These are phyloP conservation scores for Yamadazyma phyllophila DNA, from an alignment of 805 yeast species.

Conservation along the genomic window DNA sequence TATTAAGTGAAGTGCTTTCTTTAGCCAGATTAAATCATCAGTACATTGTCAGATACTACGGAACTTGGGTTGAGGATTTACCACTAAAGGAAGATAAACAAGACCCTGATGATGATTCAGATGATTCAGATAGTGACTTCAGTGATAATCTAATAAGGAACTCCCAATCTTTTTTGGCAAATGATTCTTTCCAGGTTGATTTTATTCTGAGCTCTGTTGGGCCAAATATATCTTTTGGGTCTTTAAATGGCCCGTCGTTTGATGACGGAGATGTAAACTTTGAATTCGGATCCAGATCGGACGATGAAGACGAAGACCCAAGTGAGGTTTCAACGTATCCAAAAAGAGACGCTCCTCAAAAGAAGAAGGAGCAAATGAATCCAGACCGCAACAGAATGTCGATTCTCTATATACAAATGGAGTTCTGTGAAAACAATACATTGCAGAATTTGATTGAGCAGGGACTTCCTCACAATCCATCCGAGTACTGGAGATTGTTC, in stretches of 20 bases:
- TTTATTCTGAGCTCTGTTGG: slow-evolving; percentile 64
- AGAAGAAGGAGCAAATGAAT: slow-evolving; percentile 19
- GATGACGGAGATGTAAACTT: slow-evolving; percentile 27
- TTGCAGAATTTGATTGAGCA: slow-evolving; percentile 74
- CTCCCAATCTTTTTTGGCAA: slow-evolving; percentile 17
- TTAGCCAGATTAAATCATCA: slow-evolving; percentile 91
- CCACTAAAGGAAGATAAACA: slow-evolving; percentile 12
- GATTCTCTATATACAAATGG: slow-evolving; percentile 95
- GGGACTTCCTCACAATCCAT: slow-evolving; percentile 65
- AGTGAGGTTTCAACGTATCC: slow-evolving; percentile 1
- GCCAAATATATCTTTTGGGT: slow-evolving; percentile 44
- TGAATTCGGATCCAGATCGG: slow-evolving; percentile 28
- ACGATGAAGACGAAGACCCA: slow-evolving; percentile 10
- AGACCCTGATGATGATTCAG: slow-evolving; percentile 14
- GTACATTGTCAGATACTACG: slow-evolving; percentile 92
- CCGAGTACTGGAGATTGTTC: slow-evolving; percentile 86
- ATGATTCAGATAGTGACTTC: slow-evolving; percentile 21
- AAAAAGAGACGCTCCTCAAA: slow-evolving; percentile 3
- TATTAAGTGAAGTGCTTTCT: slow-evolving; percentile 87
- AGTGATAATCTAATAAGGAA: slow-evolving; percentile 14
- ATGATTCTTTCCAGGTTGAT: slow-evolving; percentile 48
- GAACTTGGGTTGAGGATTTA: slow-evolving; percentile 94
- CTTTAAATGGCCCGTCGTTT: slow-evolving; percentile 39
- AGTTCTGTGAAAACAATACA: slow-evolving; percentile 94
- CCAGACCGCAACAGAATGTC: slow-evolving; percentile 30